These are phyloP conservation scores for Aspergillus caelatus DNA, from an alignment of 2,329 filamentous ascomycete genomes.

Conservation along the genomic window DNA sequence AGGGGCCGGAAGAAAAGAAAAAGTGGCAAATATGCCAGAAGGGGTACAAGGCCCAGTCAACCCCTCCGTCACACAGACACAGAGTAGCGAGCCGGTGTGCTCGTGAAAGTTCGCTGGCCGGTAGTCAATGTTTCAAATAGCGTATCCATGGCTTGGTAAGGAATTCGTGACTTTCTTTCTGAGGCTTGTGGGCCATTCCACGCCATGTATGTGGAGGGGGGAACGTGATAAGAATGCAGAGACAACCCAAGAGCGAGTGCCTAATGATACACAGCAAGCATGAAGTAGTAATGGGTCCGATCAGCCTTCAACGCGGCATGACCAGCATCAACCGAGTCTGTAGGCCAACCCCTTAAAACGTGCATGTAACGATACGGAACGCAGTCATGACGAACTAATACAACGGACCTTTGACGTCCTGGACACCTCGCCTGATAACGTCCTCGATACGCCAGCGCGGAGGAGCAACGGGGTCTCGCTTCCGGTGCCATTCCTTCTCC, in stretches of 20 bases:
- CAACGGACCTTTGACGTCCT: conserved; percentile 74
- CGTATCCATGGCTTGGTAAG: background rate
- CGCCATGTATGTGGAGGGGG: conserved; percentile 10
- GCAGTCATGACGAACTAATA: conserved; percentile 51
- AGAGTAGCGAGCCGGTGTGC: background rate
- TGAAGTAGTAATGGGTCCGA: conserved; percentile 18
- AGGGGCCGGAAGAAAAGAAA: conserved; percentile 2
- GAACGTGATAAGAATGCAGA: conserved; percentile 10
- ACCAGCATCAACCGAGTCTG: conserved; percentile 39
- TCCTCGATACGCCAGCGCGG: conserved; percentile 81
- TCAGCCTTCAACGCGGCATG: conserved; percentile 30
- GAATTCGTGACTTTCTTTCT: background rate
- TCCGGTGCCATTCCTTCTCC: conserved; percentile 66
- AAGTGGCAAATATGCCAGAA: background rate
- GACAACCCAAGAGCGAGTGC: conserved; percentile 3
- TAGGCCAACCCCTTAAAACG: conserved; percentile 13
- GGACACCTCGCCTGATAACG: conserved; percentile 71
- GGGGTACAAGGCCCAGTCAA: background rate
- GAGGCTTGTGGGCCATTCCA: conserved; percentile 10
- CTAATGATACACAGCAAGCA: conserved; percentile 20
- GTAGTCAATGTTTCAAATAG: background rate
- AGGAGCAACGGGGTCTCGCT: conserved; percentile 57
- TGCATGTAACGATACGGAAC: conserved; percentile 15
- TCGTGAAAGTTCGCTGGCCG: background rate
- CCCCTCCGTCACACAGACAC: background rate